These are phyloP conservation scores for Lepidium aucheri DNA, from an alignment of 345 rosid species.

Conservation along the genomic window DNA sequence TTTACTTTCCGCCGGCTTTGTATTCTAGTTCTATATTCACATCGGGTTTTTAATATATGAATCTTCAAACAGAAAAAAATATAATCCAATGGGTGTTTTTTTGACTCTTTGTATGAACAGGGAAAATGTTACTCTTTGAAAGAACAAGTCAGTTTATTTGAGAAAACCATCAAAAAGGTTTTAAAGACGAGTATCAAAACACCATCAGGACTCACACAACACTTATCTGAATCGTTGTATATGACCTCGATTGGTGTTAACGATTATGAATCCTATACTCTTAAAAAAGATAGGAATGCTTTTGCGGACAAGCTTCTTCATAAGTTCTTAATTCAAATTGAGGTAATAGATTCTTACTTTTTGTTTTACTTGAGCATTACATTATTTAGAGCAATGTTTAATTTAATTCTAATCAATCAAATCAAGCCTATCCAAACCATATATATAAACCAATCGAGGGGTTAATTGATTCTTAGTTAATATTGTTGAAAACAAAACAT, in stretches of 20 bases:
- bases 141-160: slow-evolving; percentile 7
- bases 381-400: background rate
- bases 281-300: background rate
- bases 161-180: background rate
- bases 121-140: slow-evolving; percentile 16
- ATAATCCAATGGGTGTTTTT: background rate
- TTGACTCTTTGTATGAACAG: slow-evolving; percentile 4
- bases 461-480: too few relatives aligned
- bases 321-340: background rate
- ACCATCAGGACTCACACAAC: background rate
- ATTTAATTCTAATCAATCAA: background rate
- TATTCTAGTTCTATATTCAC: too few relatives aligned
- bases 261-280: background rate
- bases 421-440: background rate
- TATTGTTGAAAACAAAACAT: too few relatives aligned
- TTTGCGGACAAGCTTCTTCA: slow-evolving; percentile 17
- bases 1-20: too few relatives aligned
- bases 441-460: too few relatives aligned
- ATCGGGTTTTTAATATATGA: too few relatives aligned
- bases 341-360: background rate
- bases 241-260: slow-evolving; percentile 21
- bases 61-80: background rate
- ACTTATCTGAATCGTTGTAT: slow-evolving; percentile 15
- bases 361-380: background rate
- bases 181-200: background rate